Percentiles rank a stretch among this genome's conserved stretches.
Evolutionary conservation across 495 filamentous ascomycete genomes (phyloP).

Genomic region (Trypethelium eluteriae): DNA sequence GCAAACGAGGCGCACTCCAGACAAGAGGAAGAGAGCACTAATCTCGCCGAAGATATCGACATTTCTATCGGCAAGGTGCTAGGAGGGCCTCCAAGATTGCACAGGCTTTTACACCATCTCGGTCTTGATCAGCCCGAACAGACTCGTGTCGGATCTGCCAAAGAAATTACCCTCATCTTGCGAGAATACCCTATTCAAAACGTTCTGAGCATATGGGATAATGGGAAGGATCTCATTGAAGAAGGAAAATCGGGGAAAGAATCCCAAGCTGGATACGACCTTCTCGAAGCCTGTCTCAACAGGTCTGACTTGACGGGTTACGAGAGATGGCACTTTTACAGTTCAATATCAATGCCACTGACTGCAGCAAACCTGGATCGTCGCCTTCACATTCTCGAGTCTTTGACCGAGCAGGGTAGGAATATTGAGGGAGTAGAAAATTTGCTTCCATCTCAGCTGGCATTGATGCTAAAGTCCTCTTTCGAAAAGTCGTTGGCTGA

Average conservation of each 20-base stretch:
- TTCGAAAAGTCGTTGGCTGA: conserved; percentile 2
- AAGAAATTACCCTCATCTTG: not conserved
- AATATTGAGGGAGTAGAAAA: conserved; percentile 5
- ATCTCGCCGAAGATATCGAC: not conserved
- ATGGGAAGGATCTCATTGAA: conserved; percentile 1
- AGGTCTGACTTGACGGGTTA: not conserved
- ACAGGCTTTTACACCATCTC: not conserved
- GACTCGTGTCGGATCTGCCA: not conserved
- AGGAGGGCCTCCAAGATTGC: not conserved
- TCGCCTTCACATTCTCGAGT: not conserved
- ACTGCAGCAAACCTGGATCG: not conserved
- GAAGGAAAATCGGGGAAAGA: conserved; percentile 3
- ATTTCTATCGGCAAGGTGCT: not conserved
- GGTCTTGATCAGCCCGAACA: not conserved
- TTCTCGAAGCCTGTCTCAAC: not conserved
- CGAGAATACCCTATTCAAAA: conserved; percentile 2
- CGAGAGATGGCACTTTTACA: conserved; percentile 3
- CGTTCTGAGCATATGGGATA: not conserved
- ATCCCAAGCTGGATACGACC: not conserved
- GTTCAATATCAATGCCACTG: not conserved
- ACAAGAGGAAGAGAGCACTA: not conserved
- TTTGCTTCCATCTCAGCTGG: not conserved
- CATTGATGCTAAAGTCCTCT: not conserved
- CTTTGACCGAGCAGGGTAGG: not conserved
- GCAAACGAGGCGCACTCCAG: not conserved